phyloP scores from a whole-genome alignment of 2,329 filamentous ascomycete species.

The Hypoxylon sp. region DNA sequence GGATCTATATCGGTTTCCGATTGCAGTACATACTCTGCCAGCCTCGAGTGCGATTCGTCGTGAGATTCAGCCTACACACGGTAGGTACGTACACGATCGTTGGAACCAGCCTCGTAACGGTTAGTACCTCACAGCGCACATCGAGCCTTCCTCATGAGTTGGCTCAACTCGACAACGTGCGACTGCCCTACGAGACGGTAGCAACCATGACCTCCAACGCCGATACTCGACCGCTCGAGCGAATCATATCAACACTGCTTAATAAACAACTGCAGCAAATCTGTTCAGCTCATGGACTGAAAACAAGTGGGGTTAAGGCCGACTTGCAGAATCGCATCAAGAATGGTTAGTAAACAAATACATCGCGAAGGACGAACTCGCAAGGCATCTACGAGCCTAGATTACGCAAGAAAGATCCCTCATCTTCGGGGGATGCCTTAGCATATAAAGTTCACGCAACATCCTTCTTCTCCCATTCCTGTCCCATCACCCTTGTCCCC shows the following conservation, averaged over 20 bases:
- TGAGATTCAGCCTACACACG: neutral
- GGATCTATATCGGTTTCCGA: neutral
- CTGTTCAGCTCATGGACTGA: slow-evolving; percentile 80
- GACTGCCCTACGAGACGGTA: slow-evolving; percentile 47
- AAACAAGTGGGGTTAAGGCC: slow-evolving; percentile 87
- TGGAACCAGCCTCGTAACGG: slow-evolving; percentile 12
- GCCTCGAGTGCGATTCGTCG: slow-evolving; percentile 2
- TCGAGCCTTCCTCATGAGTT: slow-evolving; percentile 52
- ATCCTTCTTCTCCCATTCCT: neutral
- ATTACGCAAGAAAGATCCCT: slow-evolving; percentile 3
- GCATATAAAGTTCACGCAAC: slow-evolving; percentile 18
- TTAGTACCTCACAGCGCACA: slow-evolving; percentile 17
- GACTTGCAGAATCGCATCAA: slow-evolving; percentile 84
- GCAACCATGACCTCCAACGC: slow-evolving; percentile 48
- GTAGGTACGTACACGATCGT: neutral
- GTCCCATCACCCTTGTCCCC: slow-evolving; percentile 3
- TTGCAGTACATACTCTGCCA: neutral
- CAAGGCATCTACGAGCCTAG: neutral
- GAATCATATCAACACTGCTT: slow-evolving; percentile 63
- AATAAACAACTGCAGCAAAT: slow-evolving; percentile 81
- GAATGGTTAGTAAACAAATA: slow-evolving; percentile 61
- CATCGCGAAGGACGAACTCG: neutral
- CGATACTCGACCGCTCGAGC: slow-evolving; percentile 64
- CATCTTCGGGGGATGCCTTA: neutral
- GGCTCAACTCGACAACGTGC: slow-evolving; percentile 39